Evolutionary conservation across 2,329 filamentous ascomycete species (phyloP).

Genomic region (Aspergillus pseudoterreus): DNA sequence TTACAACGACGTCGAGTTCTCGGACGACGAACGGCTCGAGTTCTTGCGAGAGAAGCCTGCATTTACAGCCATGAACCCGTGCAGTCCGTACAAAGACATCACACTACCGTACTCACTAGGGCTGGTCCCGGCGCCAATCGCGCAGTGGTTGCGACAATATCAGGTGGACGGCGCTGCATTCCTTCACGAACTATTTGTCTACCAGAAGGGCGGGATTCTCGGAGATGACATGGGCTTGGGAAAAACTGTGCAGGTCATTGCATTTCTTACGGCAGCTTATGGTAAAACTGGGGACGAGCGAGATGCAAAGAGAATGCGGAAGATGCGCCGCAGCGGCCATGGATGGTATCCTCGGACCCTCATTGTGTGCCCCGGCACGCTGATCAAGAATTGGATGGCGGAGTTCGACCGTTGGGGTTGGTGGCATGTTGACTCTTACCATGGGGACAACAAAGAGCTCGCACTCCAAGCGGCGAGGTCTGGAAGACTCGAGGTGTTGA

Average conservation of each 20-base stretch:
- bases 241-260: slow-evolving; percentile 94
- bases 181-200: slow-evolving; percentile 83
- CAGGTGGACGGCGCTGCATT: slow-evolving; percentile 83
- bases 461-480: slow-evolving; percentile 68
- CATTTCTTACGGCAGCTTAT: slow-evolving; percentile 86
- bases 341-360: slow-evolving; percentile 80
- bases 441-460: slow-evolving; percentile 68
- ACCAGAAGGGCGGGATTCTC: slow-evolving; percentile 83
- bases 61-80: slow-evolving; percentile 61
- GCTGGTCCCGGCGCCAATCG: slow-evolving; percentile 80
- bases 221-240: slow-evolving; percentile 98
- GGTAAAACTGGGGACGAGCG: slow-evolving; percentile 89
- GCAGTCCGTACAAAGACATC: slow-evolving; percentile 70
- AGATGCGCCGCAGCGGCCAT: slow-evolving; percentile 62
- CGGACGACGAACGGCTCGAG: slow-evolving; percentile 62
- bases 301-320: slow-evolving; percentile 82
- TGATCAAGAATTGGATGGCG: slow-evolving; percentile 87
- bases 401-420: slow-evolving; percentile 90
- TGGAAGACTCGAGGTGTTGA: slow-evolving; percentile 81
- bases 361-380: slow-evolving; percentile 81
- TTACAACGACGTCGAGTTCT: slow-evolving; percentile 72
- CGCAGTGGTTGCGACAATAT: slow-evolving; percentile 88
- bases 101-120: slow-evolving; percentile 71
- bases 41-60: slow-evolving; percentile 66
- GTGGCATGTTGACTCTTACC: slow-evolving; percentile 85